phyloP scores from a whole-genome alignment of 306 rosid species.

The Rosa lucieae region DNA sequence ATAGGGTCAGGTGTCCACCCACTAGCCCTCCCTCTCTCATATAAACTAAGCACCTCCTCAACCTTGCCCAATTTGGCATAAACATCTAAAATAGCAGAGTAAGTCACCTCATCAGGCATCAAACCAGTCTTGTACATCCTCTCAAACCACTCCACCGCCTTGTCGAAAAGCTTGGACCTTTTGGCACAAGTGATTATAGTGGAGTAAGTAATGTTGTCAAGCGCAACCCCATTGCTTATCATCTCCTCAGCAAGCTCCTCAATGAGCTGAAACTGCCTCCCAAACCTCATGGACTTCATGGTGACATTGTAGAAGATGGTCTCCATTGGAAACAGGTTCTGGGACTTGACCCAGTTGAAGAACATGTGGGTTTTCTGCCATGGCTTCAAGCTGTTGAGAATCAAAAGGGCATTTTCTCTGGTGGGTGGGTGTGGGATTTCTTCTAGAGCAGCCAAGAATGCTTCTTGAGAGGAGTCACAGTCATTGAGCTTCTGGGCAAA shows the following conservation, averaged over 20 bases:
- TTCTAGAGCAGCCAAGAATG: conserved; percentile 51
- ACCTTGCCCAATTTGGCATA: conserved; percentile 82
- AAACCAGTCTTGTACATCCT: conserved; percentile 88
- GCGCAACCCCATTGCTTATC: conserved; percentile 51
- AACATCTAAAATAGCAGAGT: conserved; percentile 83
- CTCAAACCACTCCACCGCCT: conserved; percentile 94
- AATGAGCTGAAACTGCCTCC: conserved; percentile 75
- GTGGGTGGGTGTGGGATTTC: conserved; percentile 66
- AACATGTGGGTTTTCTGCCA: conserved; percentile 75
- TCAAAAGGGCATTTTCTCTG: conserved; percentile 63
- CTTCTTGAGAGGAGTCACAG: conserved; percentile 41
- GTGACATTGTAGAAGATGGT: conserved; percentile 92
- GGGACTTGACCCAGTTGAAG: conserved; percentile 76
- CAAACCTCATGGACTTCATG: conserved; percentile 91
- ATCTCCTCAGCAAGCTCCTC: conserved; percentile 90
- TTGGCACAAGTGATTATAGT: conserved; percentile 86
- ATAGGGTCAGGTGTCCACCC: conserved; percentile 91
- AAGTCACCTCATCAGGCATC: conserved; percentile 99
- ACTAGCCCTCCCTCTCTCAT: conserved; percentile 85
- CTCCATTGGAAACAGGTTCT: conserved; percentile 70
- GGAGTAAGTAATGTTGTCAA: conserved; percentile 87
- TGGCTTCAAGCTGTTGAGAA: conserved; percentile 83
- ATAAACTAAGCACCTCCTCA: conserved; percentile 77
- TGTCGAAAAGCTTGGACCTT: conserved; percentile 58
- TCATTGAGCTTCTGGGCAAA: conserved; percentile 64